These are phyloP conservation scores for Neurospora tetrasperma DNA, from an alignment of 495 filamentous ascomycete genomes.

Conservation along the genomic window DNA sequence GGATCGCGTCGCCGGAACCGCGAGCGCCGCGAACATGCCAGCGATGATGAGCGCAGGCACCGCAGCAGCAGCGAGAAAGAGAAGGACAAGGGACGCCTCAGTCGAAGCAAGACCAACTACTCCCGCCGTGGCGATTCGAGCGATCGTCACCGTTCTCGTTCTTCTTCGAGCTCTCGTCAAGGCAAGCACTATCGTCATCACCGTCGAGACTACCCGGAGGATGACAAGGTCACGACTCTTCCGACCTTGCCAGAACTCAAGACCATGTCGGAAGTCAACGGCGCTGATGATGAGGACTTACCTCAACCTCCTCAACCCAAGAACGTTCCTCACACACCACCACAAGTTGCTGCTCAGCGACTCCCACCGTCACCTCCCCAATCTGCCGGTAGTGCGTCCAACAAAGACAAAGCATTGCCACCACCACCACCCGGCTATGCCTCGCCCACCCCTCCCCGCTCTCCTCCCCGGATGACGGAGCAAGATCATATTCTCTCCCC, in stretches of 20 bases:
- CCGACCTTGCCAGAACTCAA: neutral
- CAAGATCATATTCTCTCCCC: neutral
- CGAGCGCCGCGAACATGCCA: slow-evolving; percentile 10
- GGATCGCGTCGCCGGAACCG: slow-evolving; percentile 14
- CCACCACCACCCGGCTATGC: neutral
- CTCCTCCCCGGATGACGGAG: slow-evolving; percentile 4
- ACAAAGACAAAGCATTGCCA: neutral
- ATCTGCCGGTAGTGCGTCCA: neutral
- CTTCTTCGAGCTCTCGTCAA: slow-evolving; percentile 11
- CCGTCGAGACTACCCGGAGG: slow-evolving; percentile 23
- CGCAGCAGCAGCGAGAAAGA: slow-evolving; percentile 3
- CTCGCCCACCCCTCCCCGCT: neutral
- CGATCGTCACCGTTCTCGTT: slow-evolving; percentile 9
- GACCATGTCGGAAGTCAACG: slow-evolving; percentile 28
- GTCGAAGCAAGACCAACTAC: slow-evolving; percentile 23
- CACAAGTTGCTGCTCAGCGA: neutral
- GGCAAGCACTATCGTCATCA: slow-evolving; percentile 20
- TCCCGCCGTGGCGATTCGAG: slow-evolving; percentile 21
- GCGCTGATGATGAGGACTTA: slow-evolving; percentile 30
- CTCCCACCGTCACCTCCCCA: slow-evolving; percentile 1
- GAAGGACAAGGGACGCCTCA: slow-evolving; percentile 14
- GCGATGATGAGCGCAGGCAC: slow-evolving; percentile 8
- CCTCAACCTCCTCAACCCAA: slow-evolving; percentile 27
- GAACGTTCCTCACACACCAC: neutral
- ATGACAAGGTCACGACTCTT: neutral